These are phyloP conservation scores for Funneliformis geosporum DNA, from an alignment of 192 early-diverging fungal species.

Conservation along the genomic window DNA sequence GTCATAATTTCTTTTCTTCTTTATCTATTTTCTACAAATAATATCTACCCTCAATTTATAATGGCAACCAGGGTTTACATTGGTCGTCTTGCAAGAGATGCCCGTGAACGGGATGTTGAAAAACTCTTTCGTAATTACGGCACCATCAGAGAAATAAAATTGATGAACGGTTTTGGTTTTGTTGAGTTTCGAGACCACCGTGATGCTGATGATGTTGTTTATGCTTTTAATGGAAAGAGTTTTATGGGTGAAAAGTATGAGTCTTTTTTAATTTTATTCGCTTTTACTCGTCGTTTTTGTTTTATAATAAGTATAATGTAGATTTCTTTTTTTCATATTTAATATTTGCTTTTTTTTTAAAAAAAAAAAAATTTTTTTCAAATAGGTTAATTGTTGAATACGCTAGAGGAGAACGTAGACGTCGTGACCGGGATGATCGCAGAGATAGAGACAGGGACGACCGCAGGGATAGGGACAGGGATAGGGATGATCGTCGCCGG, in stretches of 20 bases:
- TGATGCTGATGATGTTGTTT: slow-evolving; percentile 90
- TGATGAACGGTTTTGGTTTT: slow-evolving; percentile 89
- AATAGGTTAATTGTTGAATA: slow-evolving; percentile 79
- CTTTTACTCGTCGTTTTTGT: too few species aligned
- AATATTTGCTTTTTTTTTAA: slow-evolving; percentile 17
- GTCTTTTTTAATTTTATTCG: background rate
- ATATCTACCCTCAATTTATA: background rate
- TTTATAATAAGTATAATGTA: slow-evolving; percentile 11
- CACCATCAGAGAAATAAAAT: slow-evolving; percentile 76
- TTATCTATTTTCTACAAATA: too few species aligned
- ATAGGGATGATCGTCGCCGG: slow-evolving; percentile 35
- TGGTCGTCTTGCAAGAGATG: slow-evolving; percentile 85
- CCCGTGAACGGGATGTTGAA: slow-evolving; percentile 82
- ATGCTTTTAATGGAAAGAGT: slow-evolving; percentile 76
- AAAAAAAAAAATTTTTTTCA: background rate
- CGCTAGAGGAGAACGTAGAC: slow-evolving; percentile 65
- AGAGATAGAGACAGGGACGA: slow-evolving; percentile 53
- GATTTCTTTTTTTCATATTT: background rate
- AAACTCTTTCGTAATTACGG: slow-evolving; percentile 80
- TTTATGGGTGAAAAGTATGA: slow-evolving; percentile 84
- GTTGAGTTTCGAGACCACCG: slow-evolving; percentile 86
- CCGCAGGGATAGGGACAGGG: slow-evolving; percentile 39
- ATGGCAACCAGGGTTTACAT: slow-evolving; percentile 66
- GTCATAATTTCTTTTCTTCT: too few species aligned
- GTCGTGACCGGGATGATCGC: slow-evolving; percentile 54